Evolutionary conservation across 1,284 basidiomycete genomes (phyloP).

Genomic region (Apiotrichum gamsii): DNA sequence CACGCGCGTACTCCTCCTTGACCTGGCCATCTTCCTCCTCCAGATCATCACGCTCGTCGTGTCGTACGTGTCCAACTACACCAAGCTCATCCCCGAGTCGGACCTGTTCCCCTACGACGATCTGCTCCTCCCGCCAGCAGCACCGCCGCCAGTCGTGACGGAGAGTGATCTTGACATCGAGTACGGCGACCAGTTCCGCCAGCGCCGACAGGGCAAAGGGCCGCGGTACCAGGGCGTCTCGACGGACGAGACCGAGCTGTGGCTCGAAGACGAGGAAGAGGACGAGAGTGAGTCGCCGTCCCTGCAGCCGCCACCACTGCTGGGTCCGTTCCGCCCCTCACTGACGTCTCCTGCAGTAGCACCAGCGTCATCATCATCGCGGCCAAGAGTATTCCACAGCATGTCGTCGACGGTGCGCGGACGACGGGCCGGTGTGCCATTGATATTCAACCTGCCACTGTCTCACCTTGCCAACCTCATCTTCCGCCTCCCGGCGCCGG

Average conservation of each 20-base stretch:
- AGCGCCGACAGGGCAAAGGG: conserved; percentile 14
- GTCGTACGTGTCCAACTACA: conserved; percentile 31
- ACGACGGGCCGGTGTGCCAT: conserved; percentile 19
- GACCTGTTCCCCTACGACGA: conserved; percentile 35
- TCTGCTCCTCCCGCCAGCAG: conserved; percentile 29
- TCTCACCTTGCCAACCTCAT: conserved; percentile 28
- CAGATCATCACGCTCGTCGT: conserved; percentile 34
- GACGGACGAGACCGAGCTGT: conserved; percentile 17
- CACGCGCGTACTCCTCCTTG: conserved; percentile 34
- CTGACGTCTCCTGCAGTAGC: too few relatives aligned
- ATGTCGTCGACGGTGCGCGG: conserved; percentile 2
- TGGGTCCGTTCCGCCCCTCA: too few relatives aligned
- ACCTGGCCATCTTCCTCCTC: conserved; percentile 32
- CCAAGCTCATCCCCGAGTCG: conserved; percentile 16
- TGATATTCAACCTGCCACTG: conserved; percentile 32
- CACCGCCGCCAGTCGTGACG: not conserved
- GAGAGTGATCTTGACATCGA: conserved; percentile 15
- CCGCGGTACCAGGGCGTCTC: conserved; percentile 18
- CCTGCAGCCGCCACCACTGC: too few relatives aligned
- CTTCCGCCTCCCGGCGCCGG: conserved; percentile 27
- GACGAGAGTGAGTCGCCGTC: too few relatives aligned
- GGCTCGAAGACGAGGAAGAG: conserved; percentile 30
- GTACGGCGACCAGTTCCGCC: conserved; percentile 14
- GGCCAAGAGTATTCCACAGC: not conserved
- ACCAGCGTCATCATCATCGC: too few relatives aligned